phyloP scores from a whole-genome alignment of 73 alveolate genomes.

The Blepharisma stoltei region DNA sequence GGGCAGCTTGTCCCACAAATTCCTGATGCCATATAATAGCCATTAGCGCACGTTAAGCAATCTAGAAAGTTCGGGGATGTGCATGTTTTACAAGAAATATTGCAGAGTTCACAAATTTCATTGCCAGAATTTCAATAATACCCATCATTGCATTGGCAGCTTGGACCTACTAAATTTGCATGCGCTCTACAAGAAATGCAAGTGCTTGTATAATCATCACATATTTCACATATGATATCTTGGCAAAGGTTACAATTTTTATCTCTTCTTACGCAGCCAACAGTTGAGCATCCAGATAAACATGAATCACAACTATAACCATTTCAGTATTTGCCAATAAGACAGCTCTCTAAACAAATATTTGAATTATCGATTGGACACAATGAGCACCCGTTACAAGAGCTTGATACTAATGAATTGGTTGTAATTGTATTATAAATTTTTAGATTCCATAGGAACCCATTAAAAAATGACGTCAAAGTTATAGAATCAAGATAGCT shows the following conservation, averaged over 20 bases:
- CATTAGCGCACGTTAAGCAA: background rate
- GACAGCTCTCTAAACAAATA: background rate
- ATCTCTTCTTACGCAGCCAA: background rate
- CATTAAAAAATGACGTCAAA: background rate
- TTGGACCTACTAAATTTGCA: slow-evolving; percentile 4
- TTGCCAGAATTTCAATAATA: slow-evolving; percentile 2
- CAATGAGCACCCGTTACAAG: background rate
- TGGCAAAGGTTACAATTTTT: slow-evolving; percentile 5
- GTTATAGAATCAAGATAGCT: background rate
- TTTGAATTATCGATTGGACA: background rate
- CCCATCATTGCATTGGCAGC: background rate
- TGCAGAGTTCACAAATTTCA: background rate
- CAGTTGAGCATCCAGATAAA: background rate
- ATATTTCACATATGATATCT: background rate
- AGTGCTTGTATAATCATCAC: background rate
- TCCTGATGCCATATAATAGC: background rate
- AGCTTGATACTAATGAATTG: background rate
- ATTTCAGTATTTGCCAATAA: background rate
- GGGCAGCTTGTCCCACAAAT: no score
- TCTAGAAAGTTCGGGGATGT: background rate
- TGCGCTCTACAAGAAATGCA: background rate
- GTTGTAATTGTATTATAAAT: background rate
- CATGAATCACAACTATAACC: background rate
- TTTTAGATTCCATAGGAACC: background rate
- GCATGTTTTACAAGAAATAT: background rate